These are phyloP conservation scores for Candida nitratophila DNA, from an alignment of 805 yeast species.

Conservation along the genomic window DNA sequence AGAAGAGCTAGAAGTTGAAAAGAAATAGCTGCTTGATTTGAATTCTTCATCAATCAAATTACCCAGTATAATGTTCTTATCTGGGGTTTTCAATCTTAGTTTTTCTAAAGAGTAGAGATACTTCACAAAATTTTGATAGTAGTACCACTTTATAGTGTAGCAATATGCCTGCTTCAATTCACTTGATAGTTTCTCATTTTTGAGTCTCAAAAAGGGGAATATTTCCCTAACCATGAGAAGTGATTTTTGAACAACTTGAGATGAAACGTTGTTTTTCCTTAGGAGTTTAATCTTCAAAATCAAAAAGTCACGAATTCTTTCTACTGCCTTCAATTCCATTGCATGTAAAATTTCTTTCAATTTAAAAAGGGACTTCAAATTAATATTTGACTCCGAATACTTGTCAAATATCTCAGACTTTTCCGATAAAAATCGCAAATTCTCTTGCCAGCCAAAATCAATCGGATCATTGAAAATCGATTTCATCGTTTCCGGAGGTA, in stretches of 20 bases:
- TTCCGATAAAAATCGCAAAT: conserved; percentile 49
- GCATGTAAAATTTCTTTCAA: conserved; percentile 33
- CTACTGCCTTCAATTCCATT: conserved; percentile 59
- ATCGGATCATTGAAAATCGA: conserved; percentile 54
- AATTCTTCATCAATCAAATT: conserved; percentile 14
- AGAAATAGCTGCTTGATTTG: background rate
- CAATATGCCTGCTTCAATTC: conserved; percentile 77
- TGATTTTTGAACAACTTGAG: conserved; percentile 67
- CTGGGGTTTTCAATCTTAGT: conserved; percentile 48
- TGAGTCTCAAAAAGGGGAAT: conserved; percentile 46
- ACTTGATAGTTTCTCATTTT: conserved; percentile 55
- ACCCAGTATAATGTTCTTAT: conserved; percentile 28
- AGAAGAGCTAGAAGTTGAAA: background rate
- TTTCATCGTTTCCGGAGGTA: conserved; percentile 65
- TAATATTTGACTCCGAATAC: conserved; percentile 20
- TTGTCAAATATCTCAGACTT: conserved; percentile 48
- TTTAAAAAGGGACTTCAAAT: conserved; percentile 14
- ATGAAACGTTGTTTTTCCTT: conserved; percentile 56
- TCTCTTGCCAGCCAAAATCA: conserved; percentile 57
- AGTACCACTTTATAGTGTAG: conserved; percentile 92
- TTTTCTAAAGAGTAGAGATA: conserved; percentile 68
- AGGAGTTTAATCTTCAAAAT: conserved; percentile 60
- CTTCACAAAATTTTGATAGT: conserved; percentile 67
- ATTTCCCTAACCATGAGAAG: conserved; percentile 58
- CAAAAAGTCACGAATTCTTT: conserved; percentile 66